A percentile compares a stretch with the other conserved stretches of the same genome.
Evolutionary conservation across 2,329 filamentous ascomycete genomes (phyloP).

Genomic region (Aspergillus carbonarius): DNA sequence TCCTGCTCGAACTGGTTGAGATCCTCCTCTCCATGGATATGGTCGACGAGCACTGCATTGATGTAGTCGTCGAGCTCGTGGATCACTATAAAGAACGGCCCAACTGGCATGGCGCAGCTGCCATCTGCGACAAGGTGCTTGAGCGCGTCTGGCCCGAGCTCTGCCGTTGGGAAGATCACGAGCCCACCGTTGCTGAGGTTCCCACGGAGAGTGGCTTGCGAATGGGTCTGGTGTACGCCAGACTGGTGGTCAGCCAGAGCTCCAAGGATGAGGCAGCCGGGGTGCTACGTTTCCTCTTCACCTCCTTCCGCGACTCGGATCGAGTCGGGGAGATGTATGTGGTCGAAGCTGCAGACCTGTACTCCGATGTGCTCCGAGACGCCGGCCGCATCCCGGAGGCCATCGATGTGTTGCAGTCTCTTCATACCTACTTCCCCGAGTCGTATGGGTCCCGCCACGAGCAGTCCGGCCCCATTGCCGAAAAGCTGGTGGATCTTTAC

Average conservation of each 20-base stretch:
- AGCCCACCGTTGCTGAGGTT: background rate
- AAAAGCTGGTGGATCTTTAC: background rate
- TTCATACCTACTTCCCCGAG: background rate
- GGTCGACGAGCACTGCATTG: background rate
- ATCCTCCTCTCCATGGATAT: background rate
- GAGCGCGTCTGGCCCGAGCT: background rate
- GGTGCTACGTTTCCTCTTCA: background rate
- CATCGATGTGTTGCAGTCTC: background rate
- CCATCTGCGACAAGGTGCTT: background rate
- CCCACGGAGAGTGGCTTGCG: background rate
- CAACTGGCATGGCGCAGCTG: background rate
- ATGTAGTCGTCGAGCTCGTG: background rate
- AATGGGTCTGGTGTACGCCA: background rate
- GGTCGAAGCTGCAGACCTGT: background rate
- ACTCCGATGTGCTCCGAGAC: background rate
- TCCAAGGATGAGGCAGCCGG: background rate
- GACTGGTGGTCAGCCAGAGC: background rate
- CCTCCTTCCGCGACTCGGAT: background rate
- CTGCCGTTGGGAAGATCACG: background rate
- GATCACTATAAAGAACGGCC: background rate
- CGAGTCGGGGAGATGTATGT: background rate
- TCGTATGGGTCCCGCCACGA: background rate
- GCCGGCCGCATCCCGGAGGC: background rate
- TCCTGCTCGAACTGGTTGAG: background rate
- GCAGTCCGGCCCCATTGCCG: background rate